Evolutionary conservation across 2,329 filamentous ascomycete species (phyloP).

Genomic region (Zarea fungicola): DNA sequence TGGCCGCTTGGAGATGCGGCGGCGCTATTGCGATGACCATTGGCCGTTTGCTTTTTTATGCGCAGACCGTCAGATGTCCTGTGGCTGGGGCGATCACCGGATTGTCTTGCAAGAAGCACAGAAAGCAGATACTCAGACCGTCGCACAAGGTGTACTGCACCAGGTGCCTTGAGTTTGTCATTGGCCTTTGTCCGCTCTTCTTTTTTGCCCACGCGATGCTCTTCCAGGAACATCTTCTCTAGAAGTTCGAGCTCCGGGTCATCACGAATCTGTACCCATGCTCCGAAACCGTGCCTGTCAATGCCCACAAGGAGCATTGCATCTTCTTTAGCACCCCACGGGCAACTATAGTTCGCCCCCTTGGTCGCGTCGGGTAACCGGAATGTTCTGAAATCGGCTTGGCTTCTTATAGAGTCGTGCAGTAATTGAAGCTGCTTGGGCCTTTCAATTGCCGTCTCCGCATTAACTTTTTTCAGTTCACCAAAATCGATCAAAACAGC

Average conservation of each 20-base stretch:
- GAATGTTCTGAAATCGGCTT: constrained; percentile 70
- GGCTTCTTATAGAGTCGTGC: constrained; percentile 63
- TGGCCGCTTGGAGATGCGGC: constrained; percentile 68
- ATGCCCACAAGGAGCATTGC: constrained; percentile 97
- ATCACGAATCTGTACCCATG: constrained; percentile 91
- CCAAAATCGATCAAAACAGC: constrained; percentile 93
- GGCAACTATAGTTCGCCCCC: constrained; percentile 81
- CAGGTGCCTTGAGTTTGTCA: constrained; percentile 81
- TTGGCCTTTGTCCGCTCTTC: constrained; percentile 78
- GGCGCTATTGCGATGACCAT: constrained; percentile 57
- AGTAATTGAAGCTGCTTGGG: constrained; percentile 84
- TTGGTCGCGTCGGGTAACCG: constrained; percentile 89
- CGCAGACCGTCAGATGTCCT: constrained; percentile 86
- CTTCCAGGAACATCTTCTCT: constrained; percentile 94
- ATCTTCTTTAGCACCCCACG: constrained; percentile 90
- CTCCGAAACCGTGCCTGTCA: constrained; percentile 87
- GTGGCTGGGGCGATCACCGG: constrained; percentile 68
- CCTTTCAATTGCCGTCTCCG: constrained; percentile 88
- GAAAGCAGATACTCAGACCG: constrained; percentile 92
- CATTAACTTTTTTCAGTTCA: constrained; percentile 90
- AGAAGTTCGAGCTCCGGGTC: constrained; percentile 78
- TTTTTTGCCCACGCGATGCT: constrained; percentile 97
- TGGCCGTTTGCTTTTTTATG: constrained; percentile 68
- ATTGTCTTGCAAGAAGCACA: constrained; percentile 84
- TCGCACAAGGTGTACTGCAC: constrained; percentile 93